Evolutionary conservation across 2,329 filamentous ascomycete genomes (phyloP).

Genomic region (Fusarium clavum): DNA sequence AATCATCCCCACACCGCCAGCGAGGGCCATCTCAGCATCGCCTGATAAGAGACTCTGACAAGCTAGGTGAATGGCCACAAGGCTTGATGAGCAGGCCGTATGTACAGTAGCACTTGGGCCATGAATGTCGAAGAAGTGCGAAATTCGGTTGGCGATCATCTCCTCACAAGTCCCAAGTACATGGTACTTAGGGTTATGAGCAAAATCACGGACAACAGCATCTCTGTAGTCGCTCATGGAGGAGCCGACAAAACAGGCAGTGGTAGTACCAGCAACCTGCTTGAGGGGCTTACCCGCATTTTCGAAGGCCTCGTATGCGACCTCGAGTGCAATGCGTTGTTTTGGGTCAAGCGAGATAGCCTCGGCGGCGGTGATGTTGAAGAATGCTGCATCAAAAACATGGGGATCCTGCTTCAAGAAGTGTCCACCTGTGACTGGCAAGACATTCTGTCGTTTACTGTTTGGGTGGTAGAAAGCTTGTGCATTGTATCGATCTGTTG

Average conservation of each 20-base stretch:
- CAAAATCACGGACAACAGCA: background rate
- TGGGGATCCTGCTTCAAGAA: background rate
- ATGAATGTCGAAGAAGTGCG: background rate
- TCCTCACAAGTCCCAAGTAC: background rate
- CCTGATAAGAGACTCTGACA: background rate
- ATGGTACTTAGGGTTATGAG: background rate
- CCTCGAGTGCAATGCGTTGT: constrained; percentile 8
- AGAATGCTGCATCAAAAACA: constrained; percentile 17
- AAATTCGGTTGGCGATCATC: background rate
- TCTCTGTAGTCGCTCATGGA: background rate
- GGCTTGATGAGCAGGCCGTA: background rate
- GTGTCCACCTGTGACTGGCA: background rate
- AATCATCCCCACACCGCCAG: background rate
- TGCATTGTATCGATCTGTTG: background rate
- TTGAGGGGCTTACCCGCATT: constrained; percentile 1
- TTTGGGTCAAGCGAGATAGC: constrained; percentile 17
- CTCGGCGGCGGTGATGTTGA: constrained; percentile 3
- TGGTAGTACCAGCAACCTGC: background rate
- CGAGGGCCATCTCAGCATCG: background rate
- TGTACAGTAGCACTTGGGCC: background rate
- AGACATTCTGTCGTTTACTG: background rate
- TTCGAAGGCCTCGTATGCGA: constrained; percentile 3
- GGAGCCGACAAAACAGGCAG: background rate
- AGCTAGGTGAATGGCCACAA: background rate
- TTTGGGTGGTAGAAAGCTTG: constrained; percentile 12